Base-by-base conservation (phyloP, 352 stramenopile species). In the Phytophthora macrochlamydospora region DNA sequence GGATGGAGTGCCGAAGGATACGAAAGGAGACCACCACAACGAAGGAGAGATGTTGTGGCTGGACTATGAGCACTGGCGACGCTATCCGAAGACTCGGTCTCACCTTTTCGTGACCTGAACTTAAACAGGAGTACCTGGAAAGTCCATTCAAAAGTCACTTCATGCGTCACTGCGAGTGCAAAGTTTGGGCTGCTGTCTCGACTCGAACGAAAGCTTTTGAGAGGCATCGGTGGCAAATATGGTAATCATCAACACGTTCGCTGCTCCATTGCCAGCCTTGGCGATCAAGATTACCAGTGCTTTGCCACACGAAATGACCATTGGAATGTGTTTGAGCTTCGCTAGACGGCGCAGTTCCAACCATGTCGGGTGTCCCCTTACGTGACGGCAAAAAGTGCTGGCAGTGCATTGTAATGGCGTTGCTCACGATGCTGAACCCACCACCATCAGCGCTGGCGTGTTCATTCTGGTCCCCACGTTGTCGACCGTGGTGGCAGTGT, bases 141-240 rank as follows among this genome's bases (percentile, higher is more conserved):
- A 45, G 57, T 37, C 57, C 13, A 29, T 40, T 40, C 35, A 11
- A 40, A 51, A 12, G 35, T 62, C 32, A 51, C 51, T 52, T 51
- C 51, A 30, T 56, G 51, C 44, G 9, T 51, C 45, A 52, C 46
- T 24, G 18, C 18, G 12, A 2, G 40, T 44, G 53, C 43, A 59
- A 32, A 45, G 42, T 50, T 37, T 53, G 30, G 30, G 53, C 54
- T 59, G 54, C 32, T 49, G 43, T 54, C 18, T 62, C 55, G 12
- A 13, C 29, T 12, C 40, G 30, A 49, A 31, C 35, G 9, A 40
- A 40, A 40, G 35, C 6, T 11, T 40, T 24, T 24, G 18, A 24
- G 18, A 24, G 18, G 18, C 18, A 24, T 24, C 18, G 18, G 18
- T 24, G 18, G 18, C 18, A 24, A 24, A 24, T 24, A 24, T 24